These are phyloP conservation scores for Hymenoscyphus occultus DNA, from an alignment of 2,329 filamentous ascomycete genomes.

Conservation along the genomic window DNA sequence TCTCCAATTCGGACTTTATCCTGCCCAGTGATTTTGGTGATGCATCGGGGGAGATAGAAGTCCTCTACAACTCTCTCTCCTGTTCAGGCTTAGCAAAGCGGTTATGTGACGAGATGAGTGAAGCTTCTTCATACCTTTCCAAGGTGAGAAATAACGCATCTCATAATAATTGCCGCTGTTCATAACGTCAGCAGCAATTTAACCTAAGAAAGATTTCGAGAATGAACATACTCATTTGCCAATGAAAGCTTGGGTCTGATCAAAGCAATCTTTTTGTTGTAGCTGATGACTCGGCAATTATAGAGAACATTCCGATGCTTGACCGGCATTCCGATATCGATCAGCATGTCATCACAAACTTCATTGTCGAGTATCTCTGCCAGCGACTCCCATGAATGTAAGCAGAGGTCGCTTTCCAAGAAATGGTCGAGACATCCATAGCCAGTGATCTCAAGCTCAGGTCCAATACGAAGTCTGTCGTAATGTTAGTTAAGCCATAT, in stretches of 20 bases:
- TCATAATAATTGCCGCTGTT: slow-evolving; percentile 58
- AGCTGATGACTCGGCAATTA: slow-evolving; percentile 63
- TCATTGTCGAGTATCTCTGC: slow-evolving; percentile 57
- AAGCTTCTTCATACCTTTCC: slow-evolving; percentile 40
- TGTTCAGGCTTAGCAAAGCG: slow-evolving; percentile 63
- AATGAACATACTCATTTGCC: slow-evolving; percentile 52
- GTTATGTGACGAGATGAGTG: slow-evolving; percentile 41
- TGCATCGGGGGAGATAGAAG: slow-evolving; percentile 58
- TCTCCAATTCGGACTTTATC: slow-evolving; percentile 69
- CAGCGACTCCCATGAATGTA: slow-evolving; percentile 62
- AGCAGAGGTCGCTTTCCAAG: slow-evolving; percentile 46
- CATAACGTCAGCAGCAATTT: background rate
- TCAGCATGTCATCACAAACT: slow-evolving; percentile 61
- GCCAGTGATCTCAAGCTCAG: slow-evolving; percentile 37
- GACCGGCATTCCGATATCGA: slow-evolving; percentile 63
- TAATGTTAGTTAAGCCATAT: background rate
- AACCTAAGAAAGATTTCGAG: background rate
- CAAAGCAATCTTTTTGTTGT: slow-evolving; percentile 65
- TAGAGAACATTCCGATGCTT: slow-evolving; percentile 60
- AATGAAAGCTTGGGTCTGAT: slow-evolving; percentile 71
- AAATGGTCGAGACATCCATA: slow-evolving; percentile 63
- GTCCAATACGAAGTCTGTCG: slow-evolving; percentile 44
- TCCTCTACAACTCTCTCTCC: slow-evolving; percentile 57
- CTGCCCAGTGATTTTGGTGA: slow-evolving; percentile 43
- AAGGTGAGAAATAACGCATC: slow-evolving; percentile 60